Evolutionary conservation across 768 basidiomycete species (phyloP).

Genomic region (Boletellus emodensis): DNA sequence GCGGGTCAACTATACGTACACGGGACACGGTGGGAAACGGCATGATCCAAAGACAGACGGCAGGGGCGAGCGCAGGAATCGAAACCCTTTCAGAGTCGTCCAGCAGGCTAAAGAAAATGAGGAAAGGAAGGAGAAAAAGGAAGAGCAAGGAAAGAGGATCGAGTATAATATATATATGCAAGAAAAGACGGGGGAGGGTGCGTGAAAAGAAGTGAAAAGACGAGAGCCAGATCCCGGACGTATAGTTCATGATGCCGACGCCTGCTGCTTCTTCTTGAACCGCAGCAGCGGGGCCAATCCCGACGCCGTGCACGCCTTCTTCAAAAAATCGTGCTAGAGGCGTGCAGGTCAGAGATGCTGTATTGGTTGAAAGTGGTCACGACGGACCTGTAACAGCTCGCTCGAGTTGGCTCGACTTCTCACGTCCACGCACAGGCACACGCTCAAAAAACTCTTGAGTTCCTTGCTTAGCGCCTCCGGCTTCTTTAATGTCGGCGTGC

Average conservation of each 20-base stretch:
- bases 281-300: slow-evolving; percentile 84
- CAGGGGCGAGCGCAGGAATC: not conserved
- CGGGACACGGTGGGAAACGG: not conserved
- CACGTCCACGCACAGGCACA: slow-evolving; percentile 98
- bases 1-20: too few species aligned
- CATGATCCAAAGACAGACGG: not conserved
- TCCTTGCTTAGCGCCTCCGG: slow-evolving; percentile 89
- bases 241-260: slow-evolving; percentile 32
- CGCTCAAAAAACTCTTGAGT: slow-evolving; percentile 93
- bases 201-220: not conserved
- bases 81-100: not conserved
- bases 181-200: slow-evolving; percentile 3
- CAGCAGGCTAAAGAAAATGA: not conserved
- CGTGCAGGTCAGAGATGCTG: not conserved
- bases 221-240: not conserved
- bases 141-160: not conserved
- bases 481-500: slow-evolving; percentile 96
- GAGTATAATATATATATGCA: slow-evolving; percentile 18
- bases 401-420: slow-evolving; percentile 86
- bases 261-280: slow-evolving; percentile 65
- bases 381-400: slow-evolving; percentile 75
- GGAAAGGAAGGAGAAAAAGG: not conserved
- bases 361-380: too few species aligned
- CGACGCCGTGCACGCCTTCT: slow-evolving; percentile 77
- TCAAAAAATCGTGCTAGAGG: slow-evolving; percentile 86